Conservation (phyloP, 2,329 filamentous ascomycete species). For the Aspergillus aculeatus region DNA sequence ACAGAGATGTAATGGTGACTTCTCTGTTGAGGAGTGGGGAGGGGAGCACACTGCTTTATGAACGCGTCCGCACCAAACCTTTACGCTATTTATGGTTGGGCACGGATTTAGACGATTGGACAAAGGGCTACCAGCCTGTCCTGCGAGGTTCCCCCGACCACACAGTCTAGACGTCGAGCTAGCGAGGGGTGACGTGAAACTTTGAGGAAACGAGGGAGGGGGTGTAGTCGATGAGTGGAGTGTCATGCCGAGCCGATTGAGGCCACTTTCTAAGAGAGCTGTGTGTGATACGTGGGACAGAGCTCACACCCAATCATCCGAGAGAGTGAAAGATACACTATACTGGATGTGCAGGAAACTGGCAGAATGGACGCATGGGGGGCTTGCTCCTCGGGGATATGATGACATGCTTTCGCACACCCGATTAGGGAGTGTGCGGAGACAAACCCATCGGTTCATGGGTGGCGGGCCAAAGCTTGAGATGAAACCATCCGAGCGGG, state of each 20-base stretch:
- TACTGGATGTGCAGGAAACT: not conserved
- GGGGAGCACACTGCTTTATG: not conserved
- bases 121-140: not conserved
- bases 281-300: not conserved
- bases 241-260: not conserved
- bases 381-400: not conserved
- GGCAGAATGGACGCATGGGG: not conserved
- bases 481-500: conserved; percentile 1
- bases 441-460: not conserved
- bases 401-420: not conserved
- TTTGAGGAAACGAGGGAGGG: not conserved
- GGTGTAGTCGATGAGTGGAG: not conserved
- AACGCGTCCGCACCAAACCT: not conserved
- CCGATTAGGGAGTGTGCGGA: conserved; percentile 6
- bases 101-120: not conserved
- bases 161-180: not conserved
- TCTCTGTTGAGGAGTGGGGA: not conserved
- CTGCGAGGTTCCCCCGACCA: not conserved
- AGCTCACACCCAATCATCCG: not conserved
- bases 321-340: not conserved
- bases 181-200: not conserved
- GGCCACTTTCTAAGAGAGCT: not conserved
- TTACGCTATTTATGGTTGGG: not conserved
- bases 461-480: conserved; percentile 13
- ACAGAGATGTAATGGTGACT: not conserved